Base-by-base conservation (phyloP, 2,329 filamentous ascomycete species). In the Teratosphaeriaceae sp. region DNA sequence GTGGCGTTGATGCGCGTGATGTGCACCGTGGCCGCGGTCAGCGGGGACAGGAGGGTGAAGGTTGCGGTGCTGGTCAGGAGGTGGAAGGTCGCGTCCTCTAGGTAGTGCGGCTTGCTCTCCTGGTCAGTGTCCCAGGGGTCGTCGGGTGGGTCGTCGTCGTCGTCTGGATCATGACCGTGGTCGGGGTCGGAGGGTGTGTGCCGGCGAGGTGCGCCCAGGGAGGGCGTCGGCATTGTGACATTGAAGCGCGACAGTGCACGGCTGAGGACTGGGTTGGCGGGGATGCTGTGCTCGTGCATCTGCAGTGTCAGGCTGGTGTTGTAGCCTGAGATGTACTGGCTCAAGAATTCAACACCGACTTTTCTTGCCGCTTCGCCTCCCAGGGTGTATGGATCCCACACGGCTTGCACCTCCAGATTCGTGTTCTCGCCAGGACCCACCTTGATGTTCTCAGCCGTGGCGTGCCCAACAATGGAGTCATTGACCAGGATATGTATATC, bases 21-120 rank as follows among this genome's bases (percentile, higher is more conserved):
- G 54, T 80, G 85, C 15, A 97, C 66, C 1, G 80, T 87, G 40
- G 84, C 84, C 45, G 80, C 70, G 30, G 72, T 67, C 7, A 97
- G 71, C 0, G 92, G 92, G 0, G 89, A 96, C 29, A 82, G 74
- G 18, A 97, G 74, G 0, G 78, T 81, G 64, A 98, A 96, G 1
- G 83, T 80, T 3, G 90, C 90, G 0, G 88, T 88, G 0, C 88
- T 94, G 13, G 86, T 85, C 49, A 92, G 75, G 40, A 97, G 66
- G 66, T 97, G 88, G 65, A 98, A 72, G 54, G 82, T 90, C 9
- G 89, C 86, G 54, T 87, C 82, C 60, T 84, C 78, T 54, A 98
- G 88, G 62, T 97, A 96, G 51, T 80, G 79, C 0, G 75, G 67
- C 19, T 71, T 65, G 24, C 72, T 65, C 9, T 68, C 65, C 5